phyloP scores from a whole-genome alignment of 1,284 basidiomycete species.

The Stereum hirsutum region DNA sequence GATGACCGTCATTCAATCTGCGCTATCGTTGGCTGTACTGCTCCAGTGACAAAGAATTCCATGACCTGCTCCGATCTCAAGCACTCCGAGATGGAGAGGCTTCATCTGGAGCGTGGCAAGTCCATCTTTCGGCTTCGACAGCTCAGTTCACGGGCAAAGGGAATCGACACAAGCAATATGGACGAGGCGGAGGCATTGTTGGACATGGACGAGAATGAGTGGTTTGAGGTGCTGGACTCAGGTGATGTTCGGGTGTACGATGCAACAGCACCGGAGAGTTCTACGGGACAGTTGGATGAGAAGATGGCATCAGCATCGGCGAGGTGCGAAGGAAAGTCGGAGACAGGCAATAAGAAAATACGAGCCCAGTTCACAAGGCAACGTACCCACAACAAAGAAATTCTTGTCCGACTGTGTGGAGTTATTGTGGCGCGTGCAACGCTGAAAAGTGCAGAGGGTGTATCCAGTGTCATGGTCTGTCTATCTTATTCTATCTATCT shows the following conservation, averaged over 20 bases:
- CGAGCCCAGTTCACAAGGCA: constrained; percentile 15
- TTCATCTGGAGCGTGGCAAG: not conserved
- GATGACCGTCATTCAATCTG: no score
- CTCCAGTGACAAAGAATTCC: no score
- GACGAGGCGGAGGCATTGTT: not conserved
- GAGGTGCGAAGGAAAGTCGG: constrained; percentile 14
- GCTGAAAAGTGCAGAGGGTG: constrained; percentile 18
- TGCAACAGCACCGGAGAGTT: not conserved
- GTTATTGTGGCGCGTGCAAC: constrained; percentile 18
- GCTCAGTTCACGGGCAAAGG: constrained; percentile 3
- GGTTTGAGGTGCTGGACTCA: not conserved
- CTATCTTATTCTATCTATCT: no score
- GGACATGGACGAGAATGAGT: not conserved
- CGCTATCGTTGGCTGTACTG: no score
- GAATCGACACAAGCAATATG: not conserved
- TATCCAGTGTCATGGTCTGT: constrained; percentile 12
- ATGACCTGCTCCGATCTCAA: constrained; percentile 13
- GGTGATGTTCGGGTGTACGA: not conserved
- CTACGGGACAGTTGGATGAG: not conserved
- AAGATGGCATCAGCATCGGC: constrained; percentile 7
- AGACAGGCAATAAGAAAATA: constrained; percentile 12
- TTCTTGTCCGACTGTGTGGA: constrained; percentile 17
- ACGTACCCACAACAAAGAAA: constrained; percentile 23
- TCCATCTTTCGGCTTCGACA: constrained; percentile 12
- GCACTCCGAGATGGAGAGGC: constrained; percentile 13